A percentile compares a stretch with the other conserved stretches of the same genome.
Evolutionary conservation across 1,284 basidiomycete species (phyloP).

Genomic region (Polyporus tsugae): DNA sequence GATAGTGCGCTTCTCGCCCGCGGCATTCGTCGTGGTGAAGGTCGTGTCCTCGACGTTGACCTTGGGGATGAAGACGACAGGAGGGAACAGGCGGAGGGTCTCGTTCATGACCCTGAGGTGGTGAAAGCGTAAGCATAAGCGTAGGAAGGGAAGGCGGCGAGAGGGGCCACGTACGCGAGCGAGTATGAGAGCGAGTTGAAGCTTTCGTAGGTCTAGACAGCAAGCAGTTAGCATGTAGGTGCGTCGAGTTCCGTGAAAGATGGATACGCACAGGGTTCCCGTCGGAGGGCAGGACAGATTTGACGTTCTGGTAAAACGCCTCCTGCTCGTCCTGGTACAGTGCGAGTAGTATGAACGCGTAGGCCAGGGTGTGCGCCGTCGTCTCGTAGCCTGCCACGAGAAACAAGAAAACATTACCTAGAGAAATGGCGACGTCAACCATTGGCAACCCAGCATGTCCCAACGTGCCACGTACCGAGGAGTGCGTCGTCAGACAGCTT

Average conservation of each 20-base stretch:
- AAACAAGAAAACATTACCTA: slow-evolving; percentile 57
- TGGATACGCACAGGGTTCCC: slow-evolving; percentile 16
- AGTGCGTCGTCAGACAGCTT: slow-evolving; percentile 58
- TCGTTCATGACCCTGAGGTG: slow-evolving; percentile 61
- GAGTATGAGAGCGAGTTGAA: slow-evolving; percentile 29
- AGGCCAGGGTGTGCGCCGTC: slow-evolving; percentile 63
- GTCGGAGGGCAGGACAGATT: slow-evolving; percentile 18
- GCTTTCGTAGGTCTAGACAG: slow-evolving; percentile 26
- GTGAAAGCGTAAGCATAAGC: neutral
- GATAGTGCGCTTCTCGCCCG: slow-evolving; percentile 50
- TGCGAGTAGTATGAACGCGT: slow-evolving; percentile 59
- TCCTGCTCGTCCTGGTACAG: slow-evolving; percentile 72
- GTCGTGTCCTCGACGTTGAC: slow-evolving; percentile 55
- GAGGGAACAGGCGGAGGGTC: slow-evolving; percentile 65
- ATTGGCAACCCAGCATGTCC: neutral
- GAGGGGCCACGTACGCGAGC: slow-evolving; percentile 26
- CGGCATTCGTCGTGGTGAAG: slow-evolving; percentile 46
- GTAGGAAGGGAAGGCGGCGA: neutral
- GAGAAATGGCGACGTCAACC: too few relatives aligned
- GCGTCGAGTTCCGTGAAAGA: neutral
- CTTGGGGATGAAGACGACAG: slow-evolving; percentile 55
- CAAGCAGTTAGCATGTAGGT: too few relatives aligned
- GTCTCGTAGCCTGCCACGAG: slow-evolving; percentile 68
- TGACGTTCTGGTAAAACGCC: slow-evolving; percentile 56
- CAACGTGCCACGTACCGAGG: slow-evolving; percentile 50